These are phyloP conservation scores for Meripilus lineatus DNA, from an alignment of 1,284 basidiomycete species.

Conservation along the genomic window DNA sequence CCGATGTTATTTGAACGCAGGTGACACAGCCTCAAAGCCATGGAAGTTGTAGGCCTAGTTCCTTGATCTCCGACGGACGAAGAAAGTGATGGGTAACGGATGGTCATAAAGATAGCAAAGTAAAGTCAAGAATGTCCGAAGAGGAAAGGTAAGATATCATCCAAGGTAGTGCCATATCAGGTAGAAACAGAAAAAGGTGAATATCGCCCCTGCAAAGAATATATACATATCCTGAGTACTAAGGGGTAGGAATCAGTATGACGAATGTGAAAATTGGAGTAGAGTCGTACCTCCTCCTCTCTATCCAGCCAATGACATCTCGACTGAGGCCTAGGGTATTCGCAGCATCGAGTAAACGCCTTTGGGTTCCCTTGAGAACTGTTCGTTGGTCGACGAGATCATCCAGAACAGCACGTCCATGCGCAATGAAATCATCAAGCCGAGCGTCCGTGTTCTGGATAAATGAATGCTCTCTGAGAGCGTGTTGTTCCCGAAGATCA, in stretches of 20 bases:
- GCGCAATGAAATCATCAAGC: slow-evolving; percentile 86
- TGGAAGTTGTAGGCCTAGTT: too few relatives aligned
- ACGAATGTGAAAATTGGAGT: background rate
- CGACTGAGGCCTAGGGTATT: slow-evolving; percentile 90
- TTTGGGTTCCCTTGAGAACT: slow-evolving; percentile 88
- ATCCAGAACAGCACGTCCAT: slow-evolving; percentile 85
- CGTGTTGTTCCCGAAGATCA: slow-evolving; percentile 64
- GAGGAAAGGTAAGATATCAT: slow-evolving; percentile 31
- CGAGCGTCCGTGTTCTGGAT: slow-evolving; percentile 75
- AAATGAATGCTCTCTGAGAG: slow-evolving; percentile 83
- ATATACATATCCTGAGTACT: slow-evolving; percentile 94
- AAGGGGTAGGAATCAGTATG: background rate
- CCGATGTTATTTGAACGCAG: too few relatives aligned
- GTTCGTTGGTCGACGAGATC: slow-evolving; percentile 89
- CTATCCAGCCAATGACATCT: slow-evolving; percentile 94
- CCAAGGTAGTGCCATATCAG: slow-evolving; percentile 88
- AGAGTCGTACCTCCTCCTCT: slow-evolving; percentile 70
- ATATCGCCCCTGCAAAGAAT: slow-evolving; percentile 76
- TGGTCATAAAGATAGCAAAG: too few relatives aligned
- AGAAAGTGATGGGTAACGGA: too few relatives aligned
- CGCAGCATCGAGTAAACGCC: slow-evolving; percentile 79
- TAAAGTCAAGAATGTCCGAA: slow-evolving; percentile 8
- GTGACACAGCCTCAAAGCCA: too few relatives aligned
- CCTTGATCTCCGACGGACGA: too few relatives aligned
- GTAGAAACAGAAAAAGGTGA: slow-evolving; percentile 89